These are phyloP conservation scores for Diaporthe eres DNA, from an alignment of 2,329 filamentous ascomycete genomes.

Conservation along the genomic window DNA sequence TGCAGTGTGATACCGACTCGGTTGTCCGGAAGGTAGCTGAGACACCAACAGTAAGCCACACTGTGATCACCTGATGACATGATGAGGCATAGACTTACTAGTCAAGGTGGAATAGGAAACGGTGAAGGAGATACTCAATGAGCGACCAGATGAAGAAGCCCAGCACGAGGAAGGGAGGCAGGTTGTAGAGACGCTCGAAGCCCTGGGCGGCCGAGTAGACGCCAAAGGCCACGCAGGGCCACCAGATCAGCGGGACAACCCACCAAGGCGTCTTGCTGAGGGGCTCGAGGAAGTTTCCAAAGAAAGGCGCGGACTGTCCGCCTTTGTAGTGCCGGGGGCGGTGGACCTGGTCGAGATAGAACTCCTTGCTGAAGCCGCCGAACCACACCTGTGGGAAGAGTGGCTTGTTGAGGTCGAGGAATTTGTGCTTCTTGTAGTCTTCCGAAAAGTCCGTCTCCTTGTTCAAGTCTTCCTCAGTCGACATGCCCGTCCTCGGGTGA, in stretches of 20 bases:
- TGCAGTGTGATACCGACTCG: slow-evolving; percentile 87
- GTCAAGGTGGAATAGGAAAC: slow-evolving; percentile 95
- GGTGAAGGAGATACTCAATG: slow-evolving; percentile 89
- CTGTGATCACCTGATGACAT: neutral
- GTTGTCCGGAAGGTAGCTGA: slow-evolving; percentile 90
- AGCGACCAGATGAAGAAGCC: slow-evolving; percentile 90
- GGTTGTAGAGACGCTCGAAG: slow-evolving; percentile 62
- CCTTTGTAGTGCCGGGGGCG: slow-evolving; percentile 96
- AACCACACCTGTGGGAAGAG: slow-evolving; percentile 90
- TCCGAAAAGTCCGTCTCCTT: slow-evolving; percentile 82
- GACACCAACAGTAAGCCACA: slow-evolving; percentile 23
- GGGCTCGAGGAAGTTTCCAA: slow-evolving; percentile 99
- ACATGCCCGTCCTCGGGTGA: slow-evolving; percentile 85
- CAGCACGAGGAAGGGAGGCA: slow-evolving; percentile 74
- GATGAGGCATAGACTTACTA: slow-evolving; percentile 69
- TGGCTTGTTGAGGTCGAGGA: slow-evolving; percentile 88
- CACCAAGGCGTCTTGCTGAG: slow-evolving; percentile 96
- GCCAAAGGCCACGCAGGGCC: slow-evolving; percentile 84
- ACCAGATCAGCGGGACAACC: slow-evolving; percentile 86
- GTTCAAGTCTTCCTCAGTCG: slow-evolving; percentile 86
- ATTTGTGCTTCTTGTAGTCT: slow-evolving; percentile 94
- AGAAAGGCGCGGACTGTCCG: slow-evolving; percentile 90
- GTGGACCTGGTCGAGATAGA: slow-evolving; percentile 97
- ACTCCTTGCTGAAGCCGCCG: slow-evolving; percentile 92
- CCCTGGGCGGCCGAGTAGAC: slow-evolving; percentile 75